phyloP scores from a whole-genome alignment of 768 basidiomycete species.

The Terana coerulea region DNA sequence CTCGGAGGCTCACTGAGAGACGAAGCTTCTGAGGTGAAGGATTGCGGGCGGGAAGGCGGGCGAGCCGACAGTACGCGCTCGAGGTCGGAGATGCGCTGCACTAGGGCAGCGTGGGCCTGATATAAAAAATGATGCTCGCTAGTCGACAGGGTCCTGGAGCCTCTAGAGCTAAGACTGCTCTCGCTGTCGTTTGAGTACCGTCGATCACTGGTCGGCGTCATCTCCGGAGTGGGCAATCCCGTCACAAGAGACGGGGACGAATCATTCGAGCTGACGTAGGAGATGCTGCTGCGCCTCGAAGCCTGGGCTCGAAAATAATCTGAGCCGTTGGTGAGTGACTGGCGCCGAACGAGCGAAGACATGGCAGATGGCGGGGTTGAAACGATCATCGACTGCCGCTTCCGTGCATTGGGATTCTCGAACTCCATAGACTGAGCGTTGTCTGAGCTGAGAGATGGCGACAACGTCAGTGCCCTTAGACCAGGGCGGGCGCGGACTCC shows the following conservation, averaged over 20 bases:
- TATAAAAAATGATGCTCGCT: conserved; percentile 85
- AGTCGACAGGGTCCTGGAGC: conserved; percentile 46
- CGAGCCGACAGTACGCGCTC: conserved; percentile 62
- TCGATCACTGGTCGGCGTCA: conserved; percentile 59
- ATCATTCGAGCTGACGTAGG: conserved; percentile 55
- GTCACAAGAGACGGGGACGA: conserved; percentile 32
- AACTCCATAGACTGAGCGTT: conserved; percentile 2
- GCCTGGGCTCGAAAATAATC: conserved; percentile 17
- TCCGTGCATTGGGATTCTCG: conserved; percentile 20
- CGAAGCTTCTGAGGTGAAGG: conserved; percentile 45
- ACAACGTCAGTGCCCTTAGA: conserved; percentile 51
- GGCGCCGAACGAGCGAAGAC: conserved; percentile 27
- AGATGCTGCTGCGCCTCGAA: conserved; percentile 64
- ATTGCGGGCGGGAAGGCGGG: conserved; percentile 34
- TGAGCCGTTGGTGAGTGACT: conserved; percentile 34
- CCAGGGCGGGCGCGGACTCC: conserved; percentile 48
- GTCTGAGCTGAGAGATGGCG: conserved; percentile 21
- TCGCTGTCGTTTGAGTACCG: conserved; percentile 34
- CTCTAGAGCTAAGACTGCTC: conserved; percentile 24
- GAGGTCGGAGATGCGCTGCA: conserved; percentile 77
- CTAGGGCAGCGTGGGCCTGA: conserved; percentile 78
- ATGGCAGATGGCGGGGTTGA: conserved; percentile 27
- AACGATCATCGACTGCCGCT: conserved; percentile 32
- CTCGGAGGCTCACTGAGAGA: conserved; percentile 45
- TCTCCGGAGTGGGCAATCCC: conserved; percentile 68